Evolutionary conservation across 2,329 filamentous ascomycete species (phyloP).

Genomic region (Xylariaceae sp.): DNA sequence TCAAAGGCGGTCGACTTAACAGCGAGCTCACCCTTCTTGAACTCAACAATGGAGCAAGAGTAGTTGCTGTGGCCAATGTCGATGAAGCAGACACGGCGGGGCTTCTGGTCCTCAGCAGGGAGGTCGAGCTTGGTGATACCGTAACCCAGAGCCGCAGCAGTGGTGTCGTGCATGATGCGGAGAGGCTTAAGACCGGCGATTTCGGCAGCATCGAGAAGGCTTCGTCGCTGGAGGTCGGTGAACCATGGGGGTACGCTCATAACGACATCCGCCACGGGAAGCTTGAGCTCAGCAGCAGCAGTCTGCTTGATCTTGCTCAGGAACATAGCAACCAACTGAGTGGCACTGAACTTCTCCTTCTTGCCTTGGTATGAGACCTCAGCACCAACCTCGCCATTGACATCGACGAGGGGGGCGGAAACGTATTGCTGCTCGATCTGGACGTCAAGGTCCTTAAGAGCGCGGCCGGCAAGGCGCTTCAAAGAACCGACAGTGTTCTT

Average conservation of each 20-base stretch:
- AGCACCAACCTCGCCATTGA: slow-evolving; percentile 90
- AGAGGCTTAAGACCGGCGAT: slow-evolving; percentile 90
- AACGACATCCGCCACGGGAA: slow-evolving; percentile 88
- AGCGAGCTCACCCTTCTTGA: slow-evolving; percentile 90
- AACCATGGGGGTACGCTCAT: slow-evolving; percentile 96
- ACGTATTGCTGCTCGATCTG: slow-evolving; percentile 89
- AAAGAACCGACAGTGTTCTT: slow-evolving; percentile 96
- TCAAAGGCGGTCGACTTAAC: slow-evolving; percentile 92
- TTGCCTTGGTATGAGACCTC: slow-evolving; percentile 91
- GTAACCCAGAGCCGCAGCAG: slow-evolving; percentile 89
- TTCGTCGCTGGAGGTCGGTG: slow-evolving; percentile 86
- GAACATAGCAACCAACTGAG: slow-evolving; percentile 92
- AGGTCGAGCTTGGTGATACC: slow-evolving; percentile 98
- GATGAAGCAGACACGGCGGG: slow-evolving; percentile 82
- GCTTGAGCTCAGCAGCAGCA: slow-evolving; percentile 77
- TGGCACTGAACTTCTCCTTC: slow-evolving; percentile 92
- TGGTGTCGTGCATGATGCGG: slow-evolving; percentile 95
- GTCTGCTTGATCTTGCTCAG: slow-evolving; percentile 91
- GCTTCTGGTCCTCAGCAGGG: slow-evolving; percentile 78
- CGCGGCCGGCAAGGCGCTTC: slow-evolving; percentile 86
- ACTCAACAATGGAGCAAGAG: slow-evolving; percentile 90
- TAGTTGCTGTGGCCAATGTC: slow-evolving; percentile 97
- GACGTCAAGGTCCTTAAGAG: slow-evolving; percentile 83
- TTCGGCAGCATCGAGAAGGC: slow-evolving; percentile 84
- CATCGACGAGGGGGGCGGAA: slow-evolving; percentile 77